Evolutionary conservation across 495 filamentous ascomycete genomes (phyloP), one percentile per base, ranked within the genome.

Genomic region (Annulohypoxylon bovei): DNA sequence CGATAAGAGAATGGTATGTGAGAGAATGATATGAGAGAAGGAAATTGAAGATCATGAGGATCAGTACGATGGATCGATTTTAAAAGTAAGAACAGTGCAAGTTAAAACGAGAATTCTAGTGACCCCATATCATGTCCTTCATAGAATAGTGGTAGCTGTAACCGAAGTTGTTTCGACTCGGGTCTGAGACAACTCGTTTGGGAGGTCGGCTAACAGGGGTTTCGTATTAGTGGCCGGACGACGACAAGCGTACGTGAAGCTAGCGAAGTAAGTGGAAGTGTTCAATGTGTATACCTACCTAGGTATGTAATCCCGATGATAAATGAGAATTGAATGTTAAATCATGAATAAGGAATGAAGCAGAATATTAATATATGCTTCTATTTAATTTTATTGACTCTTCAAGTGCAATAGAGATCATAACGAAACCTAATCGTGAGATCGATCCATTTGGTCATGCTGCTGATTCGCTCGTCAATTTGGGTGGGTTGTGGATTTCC

Each of bases 111-210:
- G 16, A 12, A 47, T 9, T 27, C 14, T 25, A 22, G 30, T 33
- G 47, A 60, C 22, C 50, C 56, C 23, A 47, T 62, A 57, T 14
- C 52, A 14, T 30, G 18, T 53, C 23, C 47, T 39, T 54, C 25
- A 40, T 47, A 22, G 50, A 52, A 4, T 37, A 30, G 30, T 50
- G 7, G 20, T 18, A 44, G 42, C 14, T 72, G 70, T 65, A 61
- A 72, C 70, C 60, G 32, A 23, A 39, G 70, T 58, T 65, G 70
- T 72, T 72, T 72, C 65, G 61, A 53, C 60, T 68, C 50, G 25
- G 44, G 50, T 65, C 42, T 68, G 70, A 72, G 65, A 58, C 37
- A 23, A 16, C 37, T 44, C 46, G 7, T 33, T 64, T 57, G 40
- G 32, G 66, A 7, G 39, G 33, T 58, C 18, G 52, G 20, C 27